A percentile compares a stretch with the other conserved stretches of the same genome.
These are phyloP conservation scores for Paramecium tetraurelia DNA, from an alignment of 73 alveolate species.

Conservation along the genomic window DNA sequence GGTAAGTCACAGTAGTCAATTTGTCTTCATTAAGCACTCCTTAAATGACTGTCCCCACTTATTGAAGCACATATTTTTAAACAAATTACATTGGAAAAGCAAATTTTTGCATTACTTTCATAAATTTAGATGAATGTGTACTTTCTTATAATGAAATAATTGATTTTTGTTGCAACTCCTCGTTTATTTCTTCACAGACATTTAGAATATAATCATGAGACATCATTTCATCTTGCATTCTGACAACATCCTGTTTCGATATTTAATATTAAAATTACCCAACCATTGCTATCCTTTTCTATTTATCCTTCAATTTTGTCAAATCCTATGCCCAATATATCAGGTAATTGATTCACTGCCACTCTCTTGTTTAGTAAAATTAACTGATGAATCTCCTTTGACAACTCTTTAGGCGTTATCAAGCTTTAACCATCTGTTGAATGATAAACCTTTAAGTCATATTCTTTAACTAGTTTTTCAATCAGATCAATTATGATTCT, in stretches of 20 bases:
- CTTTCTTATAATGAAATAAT: not conserved
- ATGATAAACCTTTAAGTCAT: conserved; percentile 38
- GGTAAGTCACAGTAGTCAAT: not conserved
- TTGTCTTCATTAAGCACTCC: conserved; percentile 8
- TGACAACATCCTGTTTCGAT: conserved; percentile 11
- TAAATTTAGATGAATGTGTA: not conserved
- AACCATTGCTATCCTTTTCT: not conserved
- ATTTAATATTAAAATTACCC: conserved; percentile 28
- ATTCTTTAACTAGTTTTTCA: conserved; percentile 37
- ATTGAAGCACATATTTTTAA: not conserved
- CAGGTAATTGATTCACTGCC: not conserved
- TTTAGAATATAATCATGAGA: conserved; percentile 30
- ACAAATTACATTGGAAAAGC: not conserved
- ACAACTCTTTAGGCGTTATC: not conserved
- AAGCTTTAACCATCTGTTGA: conserved; percentile 33
- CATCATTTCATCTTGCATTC: conserved; percentile 34
- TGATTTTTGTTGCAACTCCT: not conserved
- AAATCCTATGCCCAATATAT: not conserved
- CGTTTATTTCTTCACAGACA: conserved; percentile 29
- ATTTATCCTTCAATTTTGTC: conserved; percentile 43
- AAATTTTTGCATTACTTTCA: not conserved
- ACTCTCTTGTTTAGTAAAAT: not conserved
- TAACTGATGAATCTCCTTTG: not conserved
- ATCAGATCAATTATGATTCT: conserved; percentile 38
- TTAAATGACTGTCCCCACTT: not conserved